phyloP scores from a whole-genome alignment of 129 eudicot genomes.

The Daucus carota region DH1_v3.0 NC_030387.2:5866501-5867000 shows the following conservation, averaged over 20 bases:
- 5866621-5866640: too few relatives aligned
- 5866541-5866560: too few relatives aligned
- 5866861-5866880: slow-evolving; percentile 58
- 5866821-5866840: slow-evolving; percentile 38
- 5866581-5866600: too few relatives aligned
- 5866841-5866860: slow-evolving; percentile 35
- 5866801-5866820: not conserved
- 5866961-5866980: not conserved
- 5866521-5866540: too few relatives aligned
- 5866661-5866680: not conserved
- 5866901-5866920: slow-evolving; percentile 33
- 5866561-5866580: too few relatives aligned
- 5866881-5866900: slow-evolving; percentile 45
- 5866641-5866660: not conserved
- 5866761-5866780: not conserved
- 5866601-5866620: too few relatives aligned
- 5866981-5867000: not conserved
- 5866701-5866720: not conserved
- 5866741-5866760: not conserved
- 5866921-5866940: not conserved
- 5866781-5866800: not conserved
- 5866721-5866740: not conserved
- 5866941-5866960: not conserved
- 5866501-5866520: not conserved
- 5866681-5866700: not conserved